A percentile compares a stretch with the other conserved stretches of the same genome.
These are phyloP conservation scores for Incumbomyces lentus DNA, from an alignment of 2,329 filamentous ascomycete species.

Conservation along the genomic window DNA sequence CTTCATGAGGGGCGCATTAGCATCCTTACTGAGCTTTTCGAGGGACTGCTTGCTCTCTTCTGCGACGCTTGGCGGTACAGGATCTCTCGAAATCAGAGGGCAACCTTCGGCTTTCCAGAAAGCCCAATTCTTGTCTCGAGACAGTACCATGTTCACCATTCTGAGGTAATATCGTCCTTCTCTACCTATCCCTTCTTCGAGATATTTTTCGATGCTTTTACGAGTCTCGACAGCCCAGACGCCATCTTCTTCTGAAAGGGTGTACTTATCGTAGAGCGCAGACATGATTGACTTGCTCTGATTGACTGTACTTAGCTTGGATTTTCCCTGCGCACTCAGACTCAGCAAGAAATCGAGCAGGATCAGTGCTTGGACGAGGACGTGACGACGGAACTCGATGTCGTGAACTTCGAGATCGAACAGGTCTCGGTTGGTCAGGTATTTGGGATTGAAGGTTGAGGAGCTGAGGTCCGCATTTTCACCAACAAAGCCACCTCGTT, in stretches of 20 bases:
- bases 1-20: conserved; percentile 52
- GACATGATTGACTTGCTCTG: conserved; percentile 59
- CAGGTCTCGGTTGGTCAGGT: conserved; percentile 90
- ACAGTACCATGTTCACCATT: conserved; percentile 92
- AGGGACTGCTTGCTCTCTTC: conserved; percentile 57
- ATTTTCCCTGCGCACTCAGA: conserved; percentile 69
- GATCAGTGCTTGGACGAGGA: conserved; percentile 90
- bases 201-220: conserved; percentile 66
- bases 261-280: conserved; percentile 68
- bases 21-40: conserved; percentile 57
- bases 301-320: conserved; percentile 55
- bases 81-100: conserved; percentile 67
- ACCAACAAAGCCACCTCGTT: conserved; percentile 44
- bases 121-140: conserved; percentile 96
- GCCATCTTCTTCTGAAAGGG: conserved; percentile 69
- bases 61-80: conserved; percentile 60
- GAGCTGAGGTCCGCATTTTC: conserved; percentile 31
- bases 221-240: conserved; percentile 79
- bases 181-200: conserved; percentile 54
- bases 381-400: conserved; percentile 83
- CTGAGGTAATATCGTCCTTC: conserved; percentile 91
- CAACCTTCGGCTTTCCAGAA: conserved; percentile 96
- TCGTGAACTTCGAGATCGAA: conserved; percentile 96
- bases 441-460: conserved; percentile 89
- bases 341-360: conserved; percentile 93